Percentiles rank a stretch among this genome's conserved stretches.
Evolutionary conservation across 75 land plant species (phyloP).

Genomic region (Cryptomeria japonica): DNA sequence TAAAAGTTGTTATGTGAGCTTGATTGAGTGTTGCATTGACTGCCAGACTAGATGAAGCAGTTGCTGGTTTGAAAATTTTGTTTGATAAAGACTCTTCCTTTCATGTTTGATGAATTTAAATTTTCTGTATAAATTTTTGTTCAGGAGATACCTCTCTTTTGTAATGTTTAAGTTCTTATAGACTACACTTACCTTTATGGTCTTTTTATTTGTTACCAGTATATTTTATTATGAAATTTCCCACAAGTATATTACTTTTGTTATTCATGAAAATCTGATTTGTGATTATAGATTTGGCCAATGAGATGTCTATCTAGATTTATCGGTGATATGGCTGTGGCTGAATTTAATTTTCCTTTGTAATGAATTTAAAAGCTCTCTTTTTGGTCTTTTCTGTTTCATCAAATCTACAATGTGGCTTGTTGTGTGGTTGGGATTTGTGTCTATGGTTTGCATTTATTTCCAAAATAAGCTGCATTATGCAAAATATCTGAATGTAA

Average conservation of each 20-base stretch:
- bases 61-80: background rate
- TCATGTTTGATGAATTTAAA: background rate
- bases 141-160: background rate
- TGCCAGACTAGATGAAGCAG: background rate
- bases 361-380: too few relatives aligned
- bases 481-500: too few relatives aligned
- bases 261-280: background rate
- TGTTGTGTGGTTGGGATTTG: too few relatives aligned
- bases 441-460: too few relatives aligned
- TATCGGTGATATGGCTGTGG: slow-evolving; percentile 96
- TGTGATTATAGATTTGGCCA: slow-evolving; percentile 76
- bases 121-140: background rate
- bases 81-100: background rate
- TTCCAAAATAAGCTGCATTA: too few relatives aligned
- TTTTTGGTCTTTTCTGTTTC: too few relatives aligned
- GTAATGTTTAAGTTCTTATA: background rate
- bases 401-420: too few relatives aligned
- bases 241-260: background rate
- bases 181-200: background rate
- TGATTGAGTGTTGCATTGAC: background rate
- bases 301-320: slow-evolving; percentile 93
- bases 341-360: too few relatives aligned
- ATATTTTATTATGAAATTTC: background rate
- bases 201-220: background rate
- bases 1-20: background rate